phyloP scores from a whole-genome alignment of 306 rosid genomes.

The Arachis hypogaea region DNA sequence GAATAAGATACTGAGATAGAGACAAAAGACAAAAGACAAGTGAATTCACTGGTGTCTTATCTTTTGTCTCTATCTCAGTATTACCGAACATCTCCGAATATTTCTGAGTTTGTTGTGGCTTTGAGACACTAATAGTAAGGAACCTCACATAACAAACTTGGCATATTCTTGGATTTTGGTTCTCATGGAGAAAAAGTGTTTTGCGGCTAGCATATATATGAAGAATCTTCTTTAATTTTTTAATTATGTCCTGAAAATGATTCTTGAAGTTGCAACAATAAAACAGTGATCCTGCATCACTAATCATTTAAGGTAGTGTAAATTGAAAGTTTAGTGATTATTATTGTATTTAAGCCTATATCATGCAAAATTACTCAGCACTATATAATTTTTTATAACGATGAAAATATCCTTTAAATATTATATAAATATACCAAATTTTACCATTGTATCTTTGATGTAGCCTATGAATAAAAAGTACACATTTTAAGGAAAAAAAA shows the following conservation, averaged over 20 bases:
- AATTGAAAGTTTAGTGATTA: constrained; percentile 12
- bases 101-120: too few species aligned
- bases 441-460: too few species aligned
- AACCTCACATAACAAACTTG: not conserved
- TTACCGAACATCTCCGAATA: too few species aligned
- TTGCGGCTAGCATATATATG: constrained; percentile 6
- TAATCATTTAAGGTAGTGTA: constrained; percentile 15
- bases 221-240: constrained; percentile 18
- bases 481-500: too few species aligned
- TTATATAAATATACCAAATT: too few species aligned
- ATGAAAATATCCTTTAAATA: not conserved
- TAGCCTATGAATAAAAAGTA: too few species aligned
- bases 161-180: constrained; percentile 34
- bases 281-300: constrained; percentile 35
- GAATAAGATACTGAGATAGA: too few species aligned
- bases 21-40: too few species aligned
- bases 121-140: too few species aligned
- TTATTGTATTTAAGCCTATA: not conserved
- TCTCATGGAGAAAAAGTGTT: constrained; percentile 21
- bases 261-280: constrained; percentile 27
- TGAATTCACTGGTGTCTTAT: too few species aligned
- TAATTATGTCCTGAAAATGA: constrained; percentile 15
- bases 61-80: too few species aligned
- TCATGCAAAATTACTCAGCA: not conserved
- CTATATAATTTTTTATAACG: not conserved